Base-by-base conservation (phyloP, 78 protist genomes). In the Polysphondylium violaceum region DNA sequence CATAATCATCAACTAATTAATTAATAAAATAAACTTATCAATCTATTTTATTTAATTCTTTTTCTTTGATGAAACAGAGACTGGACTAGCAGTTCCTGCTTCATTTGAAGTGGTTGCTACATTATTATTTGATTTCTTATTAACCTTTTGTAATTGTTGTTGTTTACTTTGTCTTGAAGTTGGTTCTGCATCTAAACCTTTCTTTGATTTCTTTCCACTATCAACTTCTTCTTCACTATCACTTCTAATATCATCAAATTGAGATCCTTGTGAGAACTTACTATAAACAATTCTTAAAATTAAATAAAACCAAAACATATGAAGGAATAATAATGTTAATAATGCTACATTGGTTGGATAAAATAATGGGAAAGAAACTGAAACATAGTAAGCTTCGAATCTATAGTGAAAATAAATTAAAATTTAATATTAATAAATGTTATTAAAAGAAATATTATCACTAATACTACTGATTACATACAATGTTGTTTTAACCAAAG, bases 271-370 rank as follows among this genome's bases (percentile, higher is more conserved):
- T 11, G 35, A 35, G 17, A 81, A 58, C 64, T 81, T 81, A 38
- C 29, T 27, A 81, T 31, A 58, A 6, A 81, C 50, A 55, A 81
- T 69, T 58, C 78, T 67, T 1, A 71, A n/a, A 6, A 81, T 69
- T 23, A 81, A 58, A 43, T 67, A 81, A 53, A 81, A 81, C 90
- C 90, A 81, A 31, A 81, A 81, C 74, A 81, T 69, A 58, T 81
- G 90, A 14, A 81, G 31, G 0, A 67, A 9, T 38, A 58, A 27
- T 27, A 81, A 44, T 41, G 67, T 53, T 12, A 67, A 23, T 19
- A 81, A 43, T 41, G 79, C 77, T 16, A 81, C 90, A 81, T 81
- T 81, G 9, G 90, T 64, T 29, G 90, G 78, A 69, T 81, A 81
- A 58, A 69, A 81, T 41, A 81, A 69, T 69, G 90, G 90, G 63